Conservation (phyloP, 257 asterid genomes). For the Rubia yunnanensis region DNA sequence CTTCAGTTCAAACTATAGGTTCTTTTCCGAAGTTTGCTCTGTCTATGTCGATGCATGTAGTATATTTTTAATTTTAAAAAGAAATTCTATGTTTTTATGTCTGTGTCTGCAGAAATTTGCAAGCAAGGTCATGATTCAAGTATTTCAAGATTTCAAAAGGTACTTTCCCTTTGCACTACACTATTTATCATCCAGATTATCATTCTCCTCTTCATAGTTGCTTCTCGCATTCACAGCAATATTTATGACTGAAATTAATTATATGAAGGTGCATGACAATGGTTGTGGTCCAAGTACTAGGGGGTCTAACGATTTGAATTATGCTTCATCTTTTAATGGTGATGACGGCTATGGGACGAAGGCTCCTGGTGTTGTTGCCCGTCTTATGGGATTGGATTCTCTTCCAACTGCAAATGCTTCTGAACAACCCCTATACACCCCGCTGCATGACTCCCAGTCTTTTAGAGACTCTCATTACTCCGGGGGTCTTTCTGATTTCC, state of each 20-base stretch:
- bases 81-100: slow-evolving; percentile 11
- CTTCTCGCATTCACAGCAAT: slow-evolving; percentile 10
- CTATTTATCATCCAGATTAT: slow-evolving; percentile 1
- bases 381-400: slow-evolving; percentile 95
- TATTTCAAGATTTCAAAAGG: slow-evolving; percentile 50
- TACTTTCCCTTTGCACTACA: slow-evolving; percentile 17
- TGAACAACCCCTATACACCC: slow-evolving; percentile 41
- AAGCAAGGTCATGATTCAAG: slow-evolving; percentile 49
- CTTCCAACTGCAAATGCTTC: slow-evolving; percentile 53
- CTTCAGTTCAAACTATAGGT: not conserved
- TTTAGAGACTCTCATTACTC: slow-evolving; percentile 53
- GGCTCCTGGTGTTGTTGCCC: slow-evolving; percentile 96
- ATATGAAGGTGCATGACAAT: slow-evolving; percentile 48
- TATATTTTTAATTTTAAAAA: not conserved
- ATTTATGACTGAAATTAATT: slow-evolving; percentile 11
- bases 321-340: slow-evolving; percentile 50
- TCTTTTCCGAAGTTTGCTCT: not conserved
- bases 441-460: slow-evolving; percentile 42
- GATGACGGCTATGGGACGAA: slow-evolving; percentile 50
- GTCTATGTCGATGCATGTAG: slow-evolving; percentile 1
- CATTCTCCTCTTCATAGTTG: slow-evolving; percentile 3
- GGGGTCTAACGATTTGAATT: slow-evolving; percentile 27
- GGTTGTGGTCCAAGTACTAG: slow-evolving; percentile 31
- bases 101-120: slow-evolving; percentile 43
- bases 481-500: slow-evolving; percentile 30